Conservation (phyloP, 129 eudicot species). For the carrot (Daucus carota) region DH1_v3.0 NC_030383.2:39390501-39391000, state of each 20-base stretch:
- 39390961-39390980: background rate
- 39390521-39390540: background rate
- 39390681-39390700: background rate
- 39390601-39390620: background rate
- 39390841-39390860: slow-evolving; percentile 67
- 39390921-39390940: background rate
- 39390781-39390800: slow-evolving; percentile 69
- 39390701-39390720: background rate
- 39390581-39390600: background rate
- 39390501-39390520: background rate
- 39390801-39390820: slow-evolving; percentile 62
- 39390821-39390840: slow-evolving; percentile 51
- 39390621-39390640: background rate
- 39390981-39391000: background rate
- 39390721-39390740: background rate
- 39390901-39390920: background rate
- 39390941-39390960: background rate
- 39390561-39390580: background rate
- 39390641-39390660: background rate
- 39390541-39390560: background rate
- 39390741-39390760: slow-evolving; percentile 7
- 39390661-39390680: background rate
- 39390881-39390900: background rate
- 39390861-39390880: slow-evolving; percentile 71
- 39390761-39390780: slow-evolving; percentile 8